Conservation (phyloP, 139 green algal genomes). For the Haematococcus lacustris region DNA sequence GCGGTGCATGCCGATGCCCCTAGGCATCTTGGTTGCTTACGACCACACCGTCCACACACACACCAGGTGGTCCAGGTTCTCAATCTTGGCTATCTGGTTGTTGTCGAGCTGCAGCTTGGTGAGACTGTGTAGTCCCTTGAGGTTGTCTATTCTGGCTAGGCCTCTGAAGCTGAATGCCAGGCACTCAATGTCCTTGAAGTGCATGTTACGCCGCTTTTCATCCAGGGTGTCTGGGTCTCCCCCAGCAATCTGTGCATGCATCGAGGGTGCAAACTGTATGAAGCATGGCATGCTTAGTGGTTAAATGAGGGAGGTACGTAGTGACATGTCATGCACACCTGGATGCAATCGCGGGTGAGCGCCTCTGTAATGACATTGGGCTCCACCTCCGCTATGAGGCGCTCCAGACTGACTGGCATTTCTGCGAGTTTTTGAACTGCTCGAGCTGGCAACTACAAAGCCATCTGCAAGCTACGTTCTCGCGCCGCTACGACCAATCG, state of each 20-base stretch:
- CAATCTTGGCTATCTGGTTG: slow-evolving; percentile 69
- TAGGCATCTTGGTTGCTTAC: background rate
- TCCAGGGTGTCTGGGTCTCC: slow-evolving; percentile 37
- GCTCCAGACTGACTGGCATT: slow-evolving; percentile 45
- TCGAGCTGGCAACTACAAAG: no score
- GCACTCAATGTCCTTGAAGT: slow-evolving; percentile 49
- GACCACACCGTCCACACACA: background rate
- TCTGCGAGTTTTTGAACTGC: no score
- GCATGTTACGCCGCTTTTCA: slow-evolving; percentile 55
- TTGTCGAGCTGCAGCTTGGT: slow-evolving; percentile 83
- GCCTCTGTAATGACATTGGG: slow-evolving; percentile 56
- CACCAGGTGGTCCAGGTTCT: slow-evolving; percentile 69
- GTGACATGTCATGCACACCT: slow-evolving; percentile 34
- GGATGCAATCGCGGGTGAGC: slow-evolving; percentile 53
- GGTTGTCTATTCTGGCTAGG: slow-evolving; percentile 60
- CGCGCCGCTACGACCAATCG: no score
- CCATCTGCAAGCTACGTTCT: no score
- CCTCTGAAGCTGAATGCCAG: slow-evolving; percentile 67
- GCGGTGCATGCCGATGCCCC: slow-evolving; percentile 1
- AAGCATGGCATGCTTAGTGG: background rate
- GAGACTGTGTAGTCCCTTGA: slow-evolving; percentile 58
- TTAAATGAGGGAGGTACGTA: no score
- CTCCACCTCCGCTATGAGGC: slow-evolving; percentile 53
- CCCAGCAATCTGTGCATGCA: slow-evolving; percentile 26
- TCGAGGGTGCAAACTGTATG: background rate